Evolutionary conservation across 768 basidiomycete species (phyloP).

Genomic region (Cytidiella melzeri): DNA sequence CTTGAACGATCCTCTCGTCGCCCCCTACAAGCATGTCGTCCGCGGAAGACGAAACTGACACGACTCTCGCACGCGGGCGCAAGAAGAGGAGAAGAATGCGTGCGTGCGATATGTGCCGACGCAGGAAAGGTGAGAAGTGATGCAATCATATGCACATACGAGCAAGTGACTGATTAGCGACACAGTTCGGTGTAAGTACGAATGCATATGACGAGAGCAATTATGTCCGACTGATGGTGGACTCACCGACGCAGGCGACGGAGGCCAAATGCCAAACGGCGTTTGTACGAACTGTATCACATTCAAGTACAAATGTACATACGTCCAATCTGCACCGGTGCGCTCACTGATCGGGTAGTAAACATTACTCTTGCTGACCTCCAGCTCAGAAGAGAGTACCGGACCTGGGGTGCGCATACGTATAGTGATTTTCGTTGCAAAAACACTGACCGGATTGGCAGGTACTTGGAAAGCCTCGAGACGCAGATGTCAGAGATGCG

Average conservation of each 20-base stretch:
- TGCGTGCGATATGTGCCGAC: conserved; percentile 14
- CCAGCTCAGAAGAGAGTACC: conserved; percentile 8
- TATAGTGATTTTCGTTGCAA: neutral
- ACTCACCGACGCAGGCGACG: conserved; percentile 7
- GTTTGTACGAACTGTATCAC: conserved; percentile 50
- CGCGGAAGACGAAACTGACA: neutral
- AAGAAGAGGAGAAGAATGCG: conserved; percentile 5
- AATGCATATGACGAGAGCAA: conserved; percentile 8
- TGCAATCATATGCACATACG: too few relatives aligned
- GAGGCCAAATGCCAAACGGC: conserved; percentile 23
- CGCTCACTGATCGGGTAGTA: too few relatives aligned
- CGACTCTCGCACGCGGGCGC: neutral
- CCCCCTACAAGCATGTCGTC: neutral
- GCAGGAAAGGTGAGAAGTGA: conserved; percentile 9
- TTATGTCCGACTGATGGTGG: too few relatives aligned
- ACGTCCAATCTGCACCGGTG: conserved; percentile 38
- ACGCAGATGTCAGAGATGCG: conserved; percentile 9
- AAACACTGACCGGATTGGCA: neutral
- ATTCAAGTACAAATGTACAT: conserved; percentile 47
- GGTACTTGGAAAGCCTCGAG: conserved; percentile 10
- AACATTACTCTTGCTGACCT: too few relatives aligned
- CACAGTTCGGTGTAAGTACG: conserved; percentile 12
- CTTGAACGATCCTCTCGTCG: neutral
- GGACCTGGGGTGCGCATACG: conserved; percentile 8
- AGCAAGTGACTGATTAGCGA: neutral